phyloP scores from a whole-genome alignment of 2,329 filamentous ascomycete genomes.

The Colletotrichum camelliae region DNA sequence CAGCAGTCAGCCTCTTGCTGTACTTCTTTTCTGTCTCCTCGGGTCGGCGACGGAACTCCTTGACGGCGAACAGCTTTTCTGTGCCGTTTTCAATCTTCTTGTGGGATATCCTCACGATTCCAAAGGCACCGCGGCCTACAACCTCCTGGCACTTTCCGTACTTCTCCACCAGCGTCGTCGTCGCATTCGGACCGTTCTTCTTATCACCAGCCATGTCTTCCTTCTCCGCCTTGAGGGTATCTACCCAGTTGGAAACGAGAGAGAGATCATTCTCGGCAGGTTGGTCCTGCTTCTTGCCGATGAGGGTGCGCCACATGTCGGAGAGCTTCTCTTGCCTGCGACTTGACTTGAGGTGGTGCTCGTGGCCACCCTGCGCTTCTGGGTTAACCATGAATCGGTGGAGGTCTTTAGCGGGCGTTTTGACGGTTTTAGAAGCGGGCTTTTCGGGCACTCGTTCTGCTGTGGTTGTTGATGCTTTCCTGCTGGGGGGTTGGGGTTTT shows the following conservation, averaged over 20 bases:
- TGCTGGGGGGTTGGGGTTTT: constrained; percentile 45
- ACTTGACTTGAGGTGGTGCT: constrained; percentile 87
- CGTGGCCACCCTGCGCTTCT: constrained; percentile 72
- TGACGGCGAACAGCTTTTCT: constrained; percentile 95
- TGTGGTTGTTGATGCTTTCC: constrained; percentile 30
- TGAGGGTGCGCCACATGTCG: constrained; percentile 86
- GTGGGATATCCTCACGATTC: constrained; percentile 96
- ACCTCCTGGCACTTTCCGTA: constrained; percentile 99
- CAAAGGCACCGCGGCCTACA: constrained; percentile 94
- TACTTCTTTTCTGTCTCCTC: constrained; percentile 98
- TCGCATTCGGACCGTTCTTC: constrained; percentile 76
- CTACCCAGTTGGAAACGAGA: constrained; percentile 94
- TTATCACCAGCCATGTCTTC: constrained; percentile 74
- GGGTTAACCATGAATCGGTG: constrained; percentile 58
- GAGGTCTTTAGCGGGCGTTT: constrained; percentile 35
- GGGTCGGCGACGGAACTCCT: constrained; percentile 93
- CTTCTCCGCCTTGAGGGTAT: constrained; percentile 86
- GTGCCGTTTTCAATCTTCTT: constrained; percentile 86
- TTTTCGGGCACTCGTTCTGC: constrained; percentile 32
- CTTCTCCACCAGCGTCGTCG: constrained; percentile 87
- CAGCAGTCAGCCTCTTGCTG: constrained; percentile 94
- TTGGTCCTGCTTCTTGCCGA: constrained; percentile 83
- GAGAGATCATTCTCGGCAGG: constrained; percentile 79
- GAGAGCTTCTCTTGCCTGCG: constrained; percentile 94
- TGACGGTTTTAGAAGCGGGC: constrained; percentile 37